Base-by-base conservation (phyloP, 768 basidiomycete species). In the Tylopilus plumbeoviolaceoides region DNA sequence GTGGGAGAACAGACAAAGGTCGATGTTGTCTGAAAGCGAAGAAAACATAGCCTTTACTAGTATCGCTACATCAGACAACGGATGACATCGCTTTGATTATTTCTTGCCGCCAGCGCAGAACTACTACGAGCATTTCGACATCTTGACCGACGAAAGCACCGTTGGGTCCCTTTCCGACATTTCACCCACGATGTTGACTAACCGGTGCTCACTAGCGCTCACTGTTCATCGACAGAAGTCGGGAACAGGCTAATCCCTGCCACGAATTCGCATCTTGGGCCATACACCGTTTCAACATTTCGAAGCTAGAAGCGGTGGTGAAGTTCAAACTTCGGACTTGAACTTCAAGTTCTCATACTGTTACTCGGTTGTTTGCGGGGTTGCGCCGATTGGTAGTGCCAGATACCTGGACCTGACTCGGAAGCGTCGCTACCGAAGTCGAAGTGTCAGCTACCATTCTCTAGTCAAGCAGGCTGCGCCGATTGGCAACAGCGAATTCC, bases 1-100 rank as follows among this genome's bases (percentile, higher is more conserved):
- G 65, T 67, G 64, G 58, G 49, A 57, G 50, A 38, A 36, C 25
- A 28, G 27, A 30, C 30, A 30, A 5, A 18, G 20, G 18, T 21
- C 30, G 10, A 7, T 12, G 20, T 10, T 38, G 38, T 36, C 15
- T 17, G 35, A 36, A 36, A 36, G 35, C 33, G 31, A 15, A 36
- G 35, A 40, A 40, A 40, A 20, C 18, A 40, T 40, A 12, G 39
- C 20, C 20, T 23, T 23, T 23, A 23, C 5, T 23, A 23, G 23
- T 23, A 23, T 4, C 23, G n/a, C n/a, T n/a, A 23, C 3, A 23
- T 4, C 23, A 23, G 23, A 23, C 23, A 23, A 23, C 23, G 23
- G 23, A 23, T 23, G 23, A 23, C 23, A 23, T 23, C 3, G 23
- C 23, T 23, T 23, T 23, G 23, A 23, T 23, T 23, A 23, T 23